phyloP scores from a whole-genome alignment of 371 early-diverging fungal species.

The Cokeromyces recurvatus region DNA sequence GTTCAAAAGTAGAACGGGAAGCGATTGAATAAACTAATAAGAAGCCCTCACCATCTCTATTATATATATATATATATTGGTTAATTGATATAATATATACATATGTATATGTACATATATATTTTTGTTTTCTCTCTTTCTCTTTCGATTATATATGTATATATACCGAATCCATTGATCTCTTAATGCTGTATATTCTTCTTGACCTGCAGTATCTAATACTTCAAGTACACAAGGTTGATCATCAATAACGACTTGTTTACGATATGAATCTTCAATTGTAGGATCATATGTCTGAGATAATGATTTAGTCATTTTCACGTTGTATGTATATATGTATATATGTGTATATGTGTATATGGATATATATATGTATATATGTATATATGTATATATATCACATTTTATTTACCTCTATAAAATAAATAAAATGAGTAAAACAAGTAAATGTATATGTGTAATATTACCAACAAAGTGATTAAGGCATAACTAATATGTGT shows the following conservation, averaged over 20 bases:
- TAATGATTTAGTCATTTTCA: no score
- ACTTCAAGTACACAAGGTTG: conserved; percentile 88
- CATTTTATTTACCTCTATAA: neutral
- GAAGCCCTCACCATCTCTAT: conserved; percentile 85
- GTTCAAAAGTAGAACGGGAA: conserved; percentile 77
- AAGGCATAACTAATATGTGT: conserved; percentile 50
- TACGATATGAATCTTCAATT: conserved; percentile 48
- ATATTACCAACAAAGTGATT: conserved; percentile 71
- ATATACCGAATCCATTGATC: conserved; percentile 87
- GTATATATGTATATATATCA: no score
- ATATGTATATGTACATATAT: neutral
- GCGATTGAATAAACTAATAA: conserved; percentile 85
- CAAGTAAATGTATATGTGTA: neutral
- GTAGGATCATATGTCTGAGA: conserved; percentile 40
- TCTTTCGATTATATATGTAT: no score
- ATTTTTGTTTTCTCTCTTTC: no score
- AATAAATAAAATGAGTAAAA: no score
- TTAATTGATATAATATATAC: no score
- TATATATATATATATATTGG: neutral
- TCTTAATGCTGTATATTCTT: conserved; percentile 81
- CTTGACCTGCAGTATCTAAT: conserved; percentile 90
- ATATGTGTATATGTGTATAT: no score
- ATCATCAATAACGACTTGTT: conserved; percentile 86
- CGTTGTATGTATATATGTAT: no score
- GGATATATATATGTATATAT: no score